A percentile compares a stretch with the other conserved stretches of the same genome.
These are phyloP conservation scores for Cladophialophora chaetospira DNA, from an alignment of 2,329 filamentous ascomycete genomes.

Conservation along the genomic window DNA sequence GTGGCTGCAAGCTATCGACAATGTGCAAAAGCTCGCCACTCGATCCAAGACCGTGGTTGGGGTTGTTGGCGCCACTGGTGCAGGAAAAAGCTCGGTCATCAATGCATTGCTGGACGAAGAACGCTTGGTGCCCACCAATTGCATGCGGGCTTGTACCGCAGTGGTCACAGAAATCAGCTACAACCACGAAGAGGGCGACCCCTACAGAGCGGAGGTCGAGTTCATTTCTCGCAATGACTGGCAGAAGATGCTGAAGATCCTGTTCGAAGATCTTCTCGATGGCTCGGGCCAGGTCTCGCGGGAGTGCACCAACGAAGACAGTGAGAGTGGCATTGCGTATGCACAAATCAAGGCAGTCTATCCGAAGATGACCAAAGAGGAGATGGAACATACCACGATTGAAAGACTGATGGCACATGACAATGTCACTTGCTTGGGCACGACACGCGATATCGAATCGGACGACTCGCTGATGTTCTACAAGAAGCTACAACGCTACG, in stretches of 20 bases:
- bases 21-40: constrained; percentile 43
- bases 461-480: constrained; percentile 48
- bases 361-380: constrained; percentile 44
- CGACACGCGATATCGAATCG: constrained; percentile 44
- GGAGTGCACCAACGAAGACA: constrained; percentile 46
- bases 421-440: constrained; percentile 52
- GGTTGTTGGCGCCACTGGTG: constrained; percentile 63
- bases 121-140: constrained; percentile 57
- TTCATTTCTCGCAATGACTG: constrained; percentile 58
- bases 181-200: constrained; percentile 48
- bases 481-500: constrained; percentile 50
- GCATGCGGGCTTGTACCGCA: constrained; percentile 64
- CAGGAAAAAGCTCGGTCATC: constrained; percentile 64
- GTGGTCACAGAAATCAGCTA: constrained; percentile 63
- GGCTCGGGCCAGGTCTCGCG: constrained; percentile 42
- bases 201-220: constrained; percentile 60
- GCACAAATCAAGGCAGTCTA: constrained; percentile 47
- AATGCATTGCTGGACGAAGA: constrained; percentile 66
- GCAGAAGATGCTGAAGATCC: constrained; percentile 52
- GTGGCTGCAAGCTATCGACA: constrained; percentile 49
- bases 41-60: constrained; percentile 49
- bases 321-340: constrained; percentile 47
- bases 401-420: constrained; percentile 47
- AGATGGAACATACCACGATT: constrained; percentile 42
- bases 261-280: constrained; percentile 54